These are phyloP conservation scores for Phyllosticta capitalensis DNA, from an alignment of 2,329 filamentous ascomycete species.

Conservation along the genomic window DNA sequence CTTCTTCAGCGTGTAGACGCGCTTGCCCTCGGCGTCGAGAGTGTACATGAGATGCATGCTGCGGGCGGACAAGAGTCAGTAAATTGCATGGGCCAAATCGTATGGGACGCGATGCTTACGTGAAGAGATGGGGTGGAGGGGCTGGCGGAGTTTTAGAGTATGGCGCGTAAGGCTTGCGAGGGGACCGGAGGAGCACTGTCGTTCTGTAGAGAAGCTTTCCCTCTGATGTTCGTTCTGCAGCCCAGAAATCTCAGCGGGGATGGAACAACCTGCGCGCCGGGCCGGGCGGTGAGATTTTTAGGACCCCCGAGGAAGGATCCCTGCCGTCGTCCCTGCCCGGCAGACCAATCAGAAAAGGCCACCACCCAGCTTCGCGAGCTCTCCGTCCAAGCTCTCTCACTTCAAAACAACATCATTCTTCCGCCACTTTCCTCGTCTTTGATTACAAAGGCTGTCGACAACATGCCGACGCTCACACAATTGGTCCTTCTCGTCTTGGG, in stretches of 20 bases:
- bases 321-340: background rate
- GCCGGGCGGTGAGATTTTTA: background rate
- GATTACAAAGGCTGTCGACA: background rate
- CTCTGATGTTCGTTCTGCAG: background rate
- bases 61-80: background rate
- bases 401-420: background rate
- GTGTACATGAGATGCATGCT: slow-evolving; percentile 78
- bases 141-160: background rate
- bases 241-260: background rate
- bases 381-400: background rate
- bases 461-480: slow-evolving; percentile 18
- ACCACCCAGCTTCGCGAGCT: background rate
- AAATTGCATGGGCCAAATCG: too few relatives aligned
- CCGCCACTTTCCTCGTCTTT: too few relatives aligned
- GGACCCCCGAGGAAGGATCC: background rate
- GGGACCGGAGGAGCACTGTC: background rate
- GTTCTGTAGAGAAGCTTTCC: background rate
- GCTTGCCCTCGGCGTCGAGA: slow-evolving; percentile 70
- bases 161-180: background rate
- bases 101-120: too few relatives aligned
- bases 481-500: slow-evolving; percentile 22
- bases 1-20: slow-evolving; percentile 93
- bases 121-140: background rate
- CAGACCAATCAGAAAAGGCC: background rate
- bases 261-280: background rate